Conservation (phyloP, 805 yeast genomes). For the Candida anglica region DNA sequence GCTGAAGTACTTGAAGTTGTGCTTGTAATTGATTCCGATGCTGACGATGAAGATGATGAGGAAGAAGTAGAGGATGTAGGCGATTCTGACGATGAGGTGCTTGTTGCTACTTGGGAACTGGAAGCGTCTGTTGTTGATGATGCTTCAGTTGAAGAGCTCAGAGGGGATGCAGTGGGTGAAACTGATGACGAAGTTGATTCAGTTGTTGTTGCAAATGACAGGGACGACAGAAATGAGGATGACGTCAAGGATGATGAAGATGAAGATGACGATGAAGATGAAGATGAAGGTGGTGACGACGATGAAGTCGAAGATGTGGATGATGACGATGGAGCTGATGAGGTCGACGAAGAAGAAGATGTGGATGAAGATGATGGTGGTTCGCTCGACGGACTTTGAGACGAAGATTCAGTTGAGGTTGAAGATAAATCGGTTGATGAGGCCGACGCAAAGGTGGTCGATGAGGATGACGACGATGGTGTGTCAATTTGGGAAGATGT, state of each 20-base stretch:
- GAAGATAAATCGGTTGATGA: conserved; percentile 4
- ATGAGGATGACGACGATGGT: conserved; percentile 1
- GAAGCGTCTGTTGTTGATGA: conserved; percentile 5
- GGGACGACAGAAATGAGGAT: conserved; percentile 1
- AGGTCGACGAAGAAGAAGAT: conserved; percentile 2
- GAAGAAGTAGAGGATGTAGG: not conserved
- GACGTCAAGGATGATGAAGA: conserved; percentile 4
- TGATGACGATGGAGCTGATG: conserved; percentile 2
- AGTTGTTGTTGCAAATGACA: no score
- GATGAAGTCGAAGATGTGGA: conserved; percentile 5
- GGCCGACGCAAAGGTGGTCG: conserved; percentile 3
- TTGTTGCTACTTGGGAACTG: conserved; percentile 1
- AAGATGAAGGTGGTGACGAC: conserved; percentile 4
- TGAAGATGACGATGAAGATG: conserved; percentile 5
- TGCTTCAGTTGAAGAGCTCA: no score
- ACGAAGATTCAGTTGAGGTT: conserved; percentile 1
- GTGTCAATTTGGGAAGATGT: not conserved
- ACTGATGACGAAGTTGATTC: no score
- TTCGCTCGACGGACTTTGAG: conserved; percentile 6
- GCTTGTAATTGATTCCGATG: conserved; percentile 1
- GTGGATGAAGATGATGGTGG: conserved; percentile 3
- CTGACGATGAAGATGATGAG: conserved; percentile 3
- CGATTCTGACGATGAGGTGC: not conserved
- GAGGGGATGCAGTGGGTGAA: conserved; percentile 3
- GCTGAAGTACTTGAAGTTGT: conserved; percentile 3